These are phyloP conservation scores for Hyparrhenia diplandra DNA, from an alignment of 176 grass and related monocot genomes.

Conservation along the genomic window DNA sequence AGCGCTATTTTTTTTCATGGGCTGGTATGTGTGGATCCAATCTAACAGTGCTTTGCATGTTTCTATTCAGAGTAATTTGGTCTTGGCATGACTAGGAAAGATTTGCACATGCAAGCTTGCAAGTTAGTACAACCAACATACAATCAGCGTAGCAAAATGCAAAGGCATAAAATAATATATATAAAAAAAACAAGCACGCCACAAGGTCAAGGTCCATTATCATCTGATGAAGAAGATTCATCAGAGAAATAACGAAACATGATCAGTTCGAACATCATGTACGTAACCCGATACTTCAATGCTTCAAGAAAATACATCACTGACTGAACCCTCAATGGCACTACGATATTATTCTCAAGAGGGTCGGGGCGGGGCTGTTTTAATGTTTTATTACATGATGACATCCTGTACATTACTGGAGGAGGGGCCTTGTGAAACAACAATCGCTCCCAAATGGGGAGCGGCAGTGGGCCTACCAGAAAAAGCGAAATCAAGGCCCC, in stretches of 20 bases:
- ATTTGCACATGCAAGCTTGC: too few species aligned
- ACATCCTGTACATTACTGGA: slow-evolving; percentile 27
- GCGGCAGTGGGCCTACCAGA: background rate
- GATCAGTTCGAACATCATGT: background rate
- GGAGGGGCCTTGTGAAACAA: slow-evolving; percentile 1
- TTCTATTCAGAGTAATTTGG: too few species aligned
- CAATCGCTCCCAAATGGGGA: background rate
- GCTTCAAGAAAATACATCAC: background rate
- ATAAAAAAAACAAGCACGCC: too few species aligned
- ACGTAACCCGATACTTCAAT: background rate
- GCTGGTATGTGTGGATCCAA: too few species aligned
- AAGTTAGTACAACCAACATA: too few species aligned
- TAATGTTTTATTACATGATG: background rate
- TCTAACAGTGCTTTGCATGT: too few species aligned
- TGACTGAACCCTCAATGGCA: too few species aligned
- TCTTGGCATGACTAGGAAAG: too few species aligned
- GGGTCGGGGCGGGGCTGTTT: background rate
- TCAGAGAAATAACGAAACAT: background rate
- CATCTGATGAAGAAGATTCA: background rate
- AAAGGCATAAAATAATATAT: too few species aligned
- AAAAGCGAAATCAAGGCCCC: background rate
- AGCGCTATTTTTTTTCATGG: too few species aligned
- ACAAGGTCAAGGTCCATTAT: background rate
- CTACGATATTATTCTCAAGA: too few species aligned
- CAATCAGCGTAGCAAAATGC: too few species aligned